Evolutionary conservation across 2,329 filamentous ascomycete species (phyloP), one percentile per base, ranked within the genome.

Genomic region (Alternaria sp.): DNA sequence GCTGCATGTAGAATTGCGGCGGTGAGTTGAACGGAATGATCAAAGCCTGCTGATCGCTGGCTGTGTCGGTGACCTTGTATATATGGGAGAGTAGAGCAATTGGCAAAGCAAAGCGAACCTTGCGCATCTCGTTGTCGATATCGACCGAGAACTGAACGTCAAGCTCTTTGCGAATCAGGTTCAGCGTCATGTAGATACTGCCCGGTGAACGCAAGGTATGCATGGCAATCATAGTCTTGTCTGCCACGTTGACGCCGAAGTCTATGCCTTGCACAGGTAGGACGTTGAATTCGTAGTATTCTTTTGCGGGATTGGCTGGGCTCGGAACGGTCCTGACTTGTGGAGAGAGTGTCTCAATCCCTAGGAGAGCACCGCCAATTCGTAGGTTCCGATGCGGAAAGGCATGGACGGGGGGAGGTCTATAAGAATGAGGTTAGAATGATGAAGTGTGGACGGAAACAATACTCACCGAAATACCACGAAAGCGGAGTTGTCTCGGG

Each of bases 161-260:
- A 1, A 88, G 57, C 43, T 82, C 79, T 61, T 82, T 82, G 5
- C 77, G 77, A 32, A 73, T 75, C 36, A 86, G 61, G 57, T 86
- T 80, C 6, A 86, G 68, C 10, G 75, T 72, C 49, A 86, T 59
- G 15, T 73, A 72, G 4, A 83, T 67, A 3, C 67, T 50, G 5
- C 69, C 68, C 6, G 64, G 44, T 4, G 75, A 57, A 13, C 69
- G 65, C 7, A 83, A 70, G 1, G 82, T 84, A 56, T 85, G 85
- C 84, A 92, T 87, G 9, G 83, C 77, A 74, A 89, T 86, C 84
- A 93, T 88, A 0, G 82, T 81, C 3, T 79, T 81, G 5, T 86
- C 83, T 1, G 83, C 79, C 2, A 85, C 69, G 79, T 88, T 83
- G 44, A 88, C 81, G 0, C 92, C 91, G 68, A 93, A 90, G 17